Evolutionary conservation across 2,329 filamentous ascomycete genomes (phyloP).

Genomic region (Phaeoacremonium minimum): DNA sequence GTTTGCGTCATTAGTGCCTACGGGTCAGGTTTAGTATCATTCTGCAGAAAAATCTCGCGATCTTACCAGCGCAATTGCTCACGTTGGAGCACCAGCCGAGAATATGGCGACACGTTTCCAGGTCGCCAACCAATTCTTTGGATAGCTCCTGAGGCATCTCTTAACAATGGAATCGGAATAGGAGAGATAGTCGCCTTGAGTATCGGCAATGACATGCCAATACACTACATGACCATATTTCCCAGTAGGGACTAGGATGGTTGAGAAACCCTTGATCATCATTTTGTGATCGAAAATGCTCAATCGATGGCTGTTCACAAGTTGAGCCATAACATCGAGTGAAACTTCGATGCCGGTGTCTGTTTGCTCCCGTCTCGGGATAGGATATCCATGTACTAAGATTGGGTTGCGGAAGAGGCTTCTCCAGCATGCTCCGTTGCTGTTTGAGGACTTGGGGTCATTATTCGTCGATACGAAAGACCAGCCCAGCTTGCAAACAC

Average conservation of each 20-base stretch:
- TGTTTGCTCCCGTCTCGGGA: slow-evolving; percentile 9
- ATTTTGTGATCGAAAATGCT: slow-evolving; percentile 17
- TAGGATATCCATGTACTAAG: slow-evolving; percentile 23
- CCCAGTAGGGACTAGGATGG: slow-evolving; percentile 21
- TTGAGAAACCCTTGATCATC: slow-evolving; percentile 28
- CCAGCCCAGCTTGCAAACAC: too few relatives aligned
- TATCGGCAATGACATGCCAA: slow-evolving; percentile 24
- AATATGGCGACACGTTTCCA: slow-evolving; percentile 20
- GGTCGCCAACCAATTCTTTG: slow-evolving; percentile 4
- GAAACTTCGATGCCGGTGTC: slow-evolving; percentile 24
- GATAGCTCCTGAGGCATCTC: slow-evolving; percentile 1
- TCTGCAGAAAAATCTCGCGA: not conserved
- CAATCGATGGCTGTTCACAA: slow-evolving; percentile 12
- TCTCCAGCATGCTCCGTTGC: slow-evolving; percentile 23
- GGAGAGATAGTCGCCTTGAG: slow-evolving; percentile 17
- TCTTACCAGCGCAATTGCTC: slow-evolving; percentile 12
- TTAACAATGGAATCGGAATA: slow-evolving; percentile 13
- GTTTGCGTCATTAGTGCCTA: slow-evolving; percentile 13
- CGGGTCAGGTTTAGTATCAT: not conserved
- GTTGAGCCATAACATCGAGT: slow-evolving; percentile 18
- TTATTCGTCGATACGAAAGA: too few relatives aligned
- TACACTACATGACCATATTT: slow-evolving; percentile 11
- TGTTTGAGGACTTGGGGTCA: slow-evolving; percentile 4
- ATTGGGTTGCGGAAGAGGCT: slow-evolving; percentile 19
- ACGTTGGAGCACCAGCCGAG: slow-evolving; percentile 26